These are phyloP conservation scores for Hymenochaete sp. DNA, from an alignment of 1,284 basidiomycete genomes.

Conservation along the genomic window DNA sequence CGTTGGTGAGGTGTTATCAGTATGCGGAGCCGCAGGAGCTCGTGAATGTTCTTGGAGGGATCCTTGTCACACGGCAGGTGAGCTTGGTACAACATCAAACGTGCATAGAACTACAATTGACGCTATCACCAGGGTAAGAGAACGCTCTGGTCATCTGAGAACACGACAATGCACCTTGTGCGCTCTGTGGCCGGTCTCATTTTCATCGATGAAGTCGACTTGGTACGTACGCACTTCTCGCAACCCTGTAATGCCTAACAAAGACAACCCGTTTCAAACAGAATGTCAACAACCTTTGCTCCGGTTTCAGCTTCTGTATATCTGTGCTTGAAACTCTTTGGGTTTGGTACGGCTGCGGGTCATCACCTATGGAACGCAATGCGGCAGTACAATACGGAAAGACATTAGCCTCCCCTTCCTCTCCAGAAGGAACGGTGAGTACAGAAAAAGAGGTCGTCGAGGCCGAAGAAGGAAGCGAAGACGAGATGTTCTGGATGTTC, in stretches of 20 bases:
- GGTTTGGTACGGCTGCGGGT: conserved; percentile 71
- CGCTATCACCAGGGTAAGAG: conserved; percentile 57
- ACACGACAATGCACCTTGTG: conserved; percentile 71
- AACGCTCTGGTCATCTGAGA: conserved; percentile 65
- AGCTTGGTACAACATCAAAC: conserved; percentile 3
- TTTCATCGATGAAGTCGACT: conserved; percentile 63
- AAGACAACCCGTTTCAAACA: conserved; percentile 23
- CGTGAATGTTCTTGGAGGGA: conserved; percentile 56
- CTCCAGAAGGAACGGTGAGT: conserved; percentile 8
- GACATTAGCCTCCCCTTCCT: conserved; percentile 32
- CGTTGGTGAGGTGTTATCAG: conserved; percentile 36
- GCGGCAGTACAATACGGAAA: conserved; percentile 55
- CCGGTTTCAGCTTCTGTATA: conserved; percentile 69
- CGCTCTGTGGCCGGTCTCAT: conserved; percentile 42
- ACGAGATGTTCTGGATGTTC: conserved; percentile 79
- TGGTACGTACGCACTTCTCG: conserved; percentile 38
- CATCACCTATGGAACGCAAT: conserved; percentile 44
- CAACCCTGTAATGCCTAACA: conserved; percentile 8
- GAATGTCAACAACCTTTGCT: conserved; percentile 63
- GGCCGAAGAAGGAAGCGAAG: conserved; percentile 46
- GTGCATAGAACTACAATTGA: background rate
- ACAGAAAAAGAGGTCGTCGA: conserved; percentile 44
- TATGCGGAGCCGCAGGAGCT: conserved; percentile 53
- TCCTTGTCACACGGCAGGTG: conserved; percentile 60
- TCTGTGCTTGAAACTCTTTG: conserved; percentile 61